A percentile compares a stretch with the other conserved stretches of the same genome.
Evolutionary conservation across 2,329 filamentous ascomycete genomes (phyloP).

Genomic region (Cryphonectria parasitica): DNA sequence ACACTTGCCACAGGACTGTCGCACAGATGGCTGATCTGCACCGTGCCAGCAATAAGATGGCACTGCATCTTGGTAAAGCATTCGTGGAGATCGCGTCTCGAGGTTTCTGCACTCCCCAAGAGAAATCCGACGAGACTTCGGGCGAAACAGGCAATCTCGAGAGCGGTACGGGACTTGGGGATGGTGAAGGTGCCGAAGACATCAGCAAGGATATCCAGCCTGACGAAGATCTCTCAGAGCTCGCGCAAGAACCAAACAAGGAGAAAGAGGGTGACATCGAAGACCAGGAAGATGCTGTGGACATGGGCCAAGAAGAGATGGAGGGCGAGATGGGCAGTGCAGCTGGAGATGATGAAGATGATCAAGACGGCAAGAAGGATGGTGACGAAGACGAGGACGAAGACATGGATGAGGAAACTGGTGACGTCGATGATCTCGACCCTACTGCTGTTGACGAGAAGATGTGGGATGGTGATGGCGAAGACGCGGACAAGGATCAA

Average conservation of each 20-base stretch:
- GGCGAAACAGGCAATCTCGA: constrained; percentile 80
- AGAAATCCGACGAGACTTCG: constrained; percentile 73
- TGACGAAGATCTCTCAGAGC: constrained; percentile 89
- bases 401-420: constrained; percentile 88
- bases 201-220: constrained; percentile 96
- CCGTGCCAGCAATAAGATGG: constrained; percentile 71
- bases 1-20: constrained; percentile 63
- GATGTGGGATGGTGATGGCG: constrained; percentile 90
- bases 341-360: constrained; percentile 65
- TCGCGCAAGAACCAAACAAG: constrained; percentile 82
- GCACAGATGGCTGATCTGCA: constrained; percentile 67
- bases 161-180: constrained; percentile 88
- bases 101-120: constrained; percentile 89
- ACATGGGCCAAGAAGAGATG: constrained; percentile 90
- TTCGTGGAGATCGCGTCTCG: constrained; percentile 80
- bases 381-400: constrained; percentile 68
- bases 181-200: constrained; percentile 93
- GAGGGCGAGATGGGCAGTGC: constrained; percentile 77
- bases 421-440: constrained; percentile 88
- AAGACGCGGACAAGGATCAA: constrained; percentile 82
- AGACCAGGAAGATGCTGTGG: constrained; percentile 83
- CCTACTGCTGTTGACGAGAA: constrained; percentile 94
- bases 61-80: constrained; percentile 73
- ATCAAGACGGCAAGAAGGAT: constrained; percentile 63
- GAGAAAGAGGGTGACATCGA: constrained; percentile 70